These are phyloP conservation scores for Pythium insidiosum DNA, from an alignment of 352 stramenopile genomes.

Conservation along the genomic window DNA sequence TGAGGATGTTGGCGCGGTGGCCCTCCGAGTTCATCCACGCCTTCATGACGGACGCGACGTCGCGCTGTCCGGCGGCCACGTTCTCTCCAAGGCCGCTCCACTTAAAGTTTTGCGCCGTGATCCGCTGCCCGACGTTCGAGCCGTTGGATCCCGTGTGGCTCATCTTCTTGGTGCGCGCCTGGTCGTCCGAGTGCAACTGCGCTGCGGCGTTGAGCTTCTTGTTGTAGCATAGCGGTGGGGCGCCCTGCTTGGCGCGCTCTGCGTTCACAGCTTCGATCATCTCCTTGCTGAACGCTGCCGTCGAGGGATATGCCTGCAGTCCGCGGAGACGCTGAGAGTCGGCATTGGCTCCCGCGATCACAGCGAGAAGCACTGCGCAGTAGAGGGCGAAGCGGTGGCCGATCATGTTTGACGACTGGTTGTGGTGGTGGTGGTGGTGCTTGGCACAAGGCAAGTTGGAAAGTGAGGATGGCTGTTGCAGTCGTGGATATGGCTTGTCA, in stretches of 20 bases:
- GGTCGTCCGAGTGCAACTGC: conserved; percentile 23
- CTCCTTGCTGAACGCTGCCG: no score
- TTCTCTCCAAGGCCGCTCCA: conserved; percentile 36
- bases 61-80: conserved; percentile 32
- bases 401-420: no score
- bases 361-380: no score
- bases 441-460: no score
- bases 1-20: conserved; percentile 39
- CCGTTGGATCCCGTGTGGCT: conserved; percentile 21
- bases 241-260: conserved; percentile 35
- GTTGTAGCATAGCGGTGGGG: conserved; percentile 28
- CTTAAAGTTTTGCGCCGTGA: conserved; percentile 15
- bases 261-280: conserved; percentile 24
- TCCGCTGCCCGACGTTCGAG: conserved; percentile 10
- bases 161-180: conserved; percentile 22
- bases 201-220: conserved; percentile 23
- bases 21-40: conserved; percentile 45
- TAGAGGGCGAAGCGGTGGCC: no score
- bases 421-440: no score
- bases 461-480: no score
- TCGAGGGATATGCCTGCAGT: no score
- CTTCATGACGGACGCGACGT: conserved; percentile 28
- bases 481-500: no score
- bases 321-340: no score
- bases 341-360: no score